Evolutionary conservation across 2,329 filamentous ascomycete species (phyloP).

Genomic region (Fusarium sp.): DNA sequence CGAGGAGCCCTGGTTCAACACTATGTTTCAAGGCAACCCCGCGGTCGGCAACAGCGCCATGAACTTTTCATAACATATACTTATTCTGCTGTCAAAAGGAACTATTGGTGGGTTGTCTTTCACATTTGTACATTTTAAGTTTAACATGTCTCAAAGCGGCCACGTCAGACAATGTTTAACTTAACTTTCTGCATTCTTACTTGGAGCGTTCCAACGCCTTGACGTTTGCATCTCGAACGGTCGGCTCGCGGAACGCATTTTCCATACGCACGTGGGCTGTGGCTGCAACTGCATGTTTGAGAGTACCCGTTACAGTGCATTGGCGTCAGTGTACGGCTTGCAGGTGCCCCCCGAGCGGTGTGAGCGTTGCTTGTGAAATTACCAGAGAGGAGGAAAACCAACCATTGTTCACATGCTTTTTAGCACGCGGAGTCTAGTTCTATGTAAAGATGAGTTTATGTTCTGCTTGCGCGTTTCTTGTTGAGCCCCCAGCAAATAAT

Average conservation of each 20-base stretch:
- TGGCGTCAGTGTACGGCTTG: neutral
- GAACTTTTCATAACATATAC: constrained; percentile 43
- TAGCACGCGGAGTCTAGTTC: neutral
- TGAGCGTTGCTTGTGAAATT: neutral
- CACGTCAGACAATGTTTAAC: neutral
- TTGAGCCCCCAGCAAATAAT: neutral
- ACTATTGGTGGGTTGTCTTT: neutral
- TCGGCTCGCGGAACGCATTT: constrained; percentile 1
- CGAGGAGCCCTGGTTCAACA: constrained; percentile 55
- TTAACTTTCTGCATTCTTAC: neutral
- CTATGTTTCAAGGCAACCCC: constrained; percentile 51
- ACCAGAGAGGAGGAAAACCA: neutral
- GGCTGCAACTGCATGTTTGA: constrained; percentile 1
- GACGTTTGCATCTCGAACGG: constrained; percentile 1
- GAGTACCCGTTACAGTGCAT: neutral
- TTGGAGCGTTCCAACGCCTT: neutral
- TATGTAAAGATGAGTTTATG: neutral
- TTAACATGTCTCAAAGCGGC: neutral
- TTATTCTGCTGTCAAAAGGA: neutral
- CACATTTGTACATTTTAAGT: neutral
- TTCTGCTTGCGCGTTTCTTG: neutral
- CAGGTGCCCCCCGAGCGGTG: constrained; percentile 14
- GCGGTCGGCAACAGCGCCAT: constrained; percentile 49
- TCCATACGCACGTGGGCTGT: neutral
- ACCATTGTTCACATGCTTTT: neutral